phyloP scores from a whole-genome alignment of 2,329 filamentous ascomycete species.

The Beauveria sp. region DNA sequence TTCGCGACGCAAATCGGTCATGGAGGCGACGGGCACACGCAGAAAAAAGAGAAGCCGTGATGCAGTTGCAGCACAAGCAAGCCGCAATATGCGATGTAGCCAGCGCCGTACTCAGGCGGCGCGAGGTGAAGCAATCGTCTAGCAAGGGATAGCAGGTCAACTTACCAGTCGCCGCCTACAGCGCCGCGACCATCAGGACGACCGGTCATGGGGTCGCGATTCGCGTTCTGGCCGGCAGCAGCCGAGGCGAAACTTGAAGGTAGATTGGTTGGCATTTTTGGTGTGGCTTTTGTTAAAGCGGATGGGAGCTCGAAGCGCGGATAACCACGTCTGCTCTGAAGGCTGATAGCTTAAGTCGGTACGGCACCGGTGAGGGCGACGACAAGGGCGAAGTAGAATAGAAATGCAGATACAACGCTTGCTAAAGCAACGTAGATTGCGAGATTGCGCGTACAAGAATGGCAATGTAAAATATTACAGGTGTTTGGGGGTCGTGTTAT shows the following conservation, averaged over 20 bases:
- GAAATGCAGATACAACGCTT: slow-evolving; percentile 11
- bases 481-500: slow-evolving; percentile 21
- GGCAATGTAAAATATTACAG: slow-evolving; percentile 7
- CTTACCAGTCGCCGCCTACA: slow-evolving; percentile 67
- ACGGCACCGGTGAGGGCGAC: slow-evolving; percentile 7
- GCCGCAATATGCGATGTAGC: background rate
- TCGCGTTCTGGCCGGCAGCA: slow-evolving; percentile 65
- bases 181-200: slow-evolving; percentile 49
- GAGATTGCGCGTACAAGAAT: slow-evolving; percentile 7
- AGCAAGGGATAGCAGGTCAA: slow-evolving; percentile 18
- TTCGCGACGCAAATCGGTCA: slow-evolving; percentile 8
- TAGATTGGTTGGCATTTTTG: slow-evolving; percentile 62
- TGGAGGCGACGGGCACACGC: background rate
- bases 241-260: slow-evolving; percentile 80
- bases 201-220: slow-evolving; percentile 50
- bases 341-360: slow-evolving; percentile 7
- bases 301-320: background rate
- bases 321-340: slow-evolving; percentile 6
- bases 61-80: background rate
- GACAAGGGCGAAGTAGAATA: slow-evolving; percentile 5
- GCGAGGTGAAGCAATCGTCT: slow-evolving; percentile 21
- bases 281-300: slow-evolving; percentile 1
- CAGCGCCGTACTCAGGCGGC: background rate
- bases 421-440: slow-evolving; percentile 10
- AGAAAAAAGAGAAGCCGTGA: background rate